Conservation (phyloP, 352 stramenopile species). For the Phytophthora pluvialis region DNA sequence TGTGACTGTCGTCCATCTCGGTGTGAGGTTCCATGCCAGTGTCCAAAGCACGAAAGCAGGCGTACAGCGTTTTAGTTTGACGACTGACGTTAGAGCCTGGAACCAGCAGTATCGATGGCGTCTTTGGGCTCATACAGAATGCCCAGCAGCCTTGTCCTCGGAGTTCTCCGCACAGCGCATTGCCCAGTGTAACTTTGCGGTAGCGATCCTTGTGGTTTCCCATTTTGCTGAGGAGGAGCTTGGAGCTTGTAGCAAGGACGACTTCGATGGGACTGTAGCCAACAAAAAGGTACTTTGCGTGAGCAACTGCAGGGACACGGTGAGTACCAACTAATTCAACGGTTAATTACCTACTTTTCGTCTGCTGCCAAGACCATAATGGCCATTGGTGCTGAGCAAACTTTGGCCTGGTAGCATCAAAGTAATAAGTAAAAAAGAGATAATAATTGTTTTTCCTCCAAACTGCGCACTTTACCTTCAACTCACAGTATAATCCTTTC, state of each 20-base stretch:
- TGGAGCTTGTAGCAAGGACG: slow-evolving; percentile 55
- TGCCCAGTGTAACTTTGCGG: slow-evolving; percentile 37
- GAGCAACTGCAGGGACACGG: background rate
- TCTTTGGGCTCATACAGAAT: slow-evolving; percentile 38
- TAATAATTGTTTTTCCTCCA: background rate
- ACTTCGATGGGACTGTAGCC: slow-evolving; percentile 46
- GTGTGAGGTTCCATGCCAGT: slow-evolving; percentile 18
- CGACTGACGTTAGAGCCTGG: slow-evolving; percentile 48
- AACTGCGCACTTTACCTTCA: slow-evolving; percentile 38
- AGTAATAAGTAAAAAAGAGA: background rate
- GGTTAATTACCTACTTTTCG: slow-evolving; percentile 49
- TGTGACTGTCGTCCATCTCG: background rate
- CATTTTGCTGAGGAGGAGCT: slow-evolving; percentile 47
- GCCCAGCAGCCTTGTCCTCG: slow-evolving; percentile 58
- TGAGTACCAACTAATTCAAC: background rate
- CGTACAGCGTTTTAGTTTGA: slow-evolving; percentile 48
- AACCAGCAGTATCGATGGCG: slow-evolving; percentile 46
- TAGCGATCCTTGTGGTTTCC: slow-evolving; percentile 35
- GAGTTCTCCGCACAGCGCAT: slow-evolving; percentile 47
- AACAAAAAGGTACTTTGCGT: slow-evolving; percentile 13
- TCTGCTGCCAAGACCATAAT: slow-evolving; percentile 52
- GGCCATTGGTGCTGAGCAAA: slow-evolving; percentile 42
- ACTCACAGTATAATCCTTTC: slow-evolving; percentile 49
- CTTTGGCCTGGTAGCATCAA: slow-evolving; percentile 33
- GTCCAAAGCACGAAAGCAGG: slow-evolving; percentile 39